Base-by-base conservation (phyloP, 2,329 filamentous ascomycete genomes). In the Ophiostoma sp. region DNA sequence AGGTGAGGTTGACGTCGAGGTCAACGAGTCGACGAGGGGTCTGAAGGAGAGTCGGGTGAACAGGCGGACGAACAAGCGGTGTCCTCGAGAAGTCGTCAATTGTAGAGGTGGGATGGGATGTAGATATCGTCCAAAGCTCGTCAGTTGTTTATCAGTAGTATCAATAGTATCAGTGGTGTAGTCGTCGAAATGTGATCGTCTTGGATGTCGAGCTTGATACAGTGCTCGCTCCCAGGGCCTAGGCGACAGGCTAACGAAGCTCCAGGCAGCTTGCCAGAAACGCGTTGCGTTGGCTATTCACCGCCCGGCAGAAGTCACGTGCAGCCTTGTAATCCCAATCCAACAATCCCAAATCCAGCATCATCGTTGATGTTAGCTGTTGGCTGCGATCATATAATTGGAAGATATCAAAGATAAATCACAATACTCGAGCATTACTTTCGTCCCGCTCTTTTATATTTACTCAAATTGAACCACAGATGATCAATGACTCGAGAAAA, bases 291-390 rank as follows among this genome's bases (percentile, higher is more conserved):
- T 38, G 52, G 18, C 27, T 44, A 60, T 49, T 68, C 64, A 72
- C 71, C 71, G 71, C 71, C 68, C 36, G 70, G 71, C 71, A 72
- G 69, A 68, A 70, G 40, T 55, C 71, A 72, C 69, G 71, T 72
- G 69, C 67, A 16, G 18, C 18, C 58, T 62, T 38, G 11, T 27
- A 9, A 6, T n/a, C n/a, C 18, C 8, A 6, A 41, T 18, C n/a
- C 55, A 52, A 14, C 47, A 52, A 18, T 5, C n/a, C 5, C 47
- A 5, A 16, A 52, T 52, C 47, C 5, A 52, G n/a, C 47, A 3
- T 52, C 47, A 52, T 18, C 42, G 27, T 27, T 27, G 27, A 27
- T 27, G 27, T 27, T 27, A 27, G 27, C 27, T 27, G 27, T 27
- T 27, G 27, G 27, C 27, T 27, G 27, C 27, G 2, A 27, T 27